Percentiles rank a stretch among this genome's conserved stretches.
Evolutionary conservation across 2,329 filamentous ascomycete genomes (phyloP).

Genomic region (Cladophialophora carrionii): DNA sequence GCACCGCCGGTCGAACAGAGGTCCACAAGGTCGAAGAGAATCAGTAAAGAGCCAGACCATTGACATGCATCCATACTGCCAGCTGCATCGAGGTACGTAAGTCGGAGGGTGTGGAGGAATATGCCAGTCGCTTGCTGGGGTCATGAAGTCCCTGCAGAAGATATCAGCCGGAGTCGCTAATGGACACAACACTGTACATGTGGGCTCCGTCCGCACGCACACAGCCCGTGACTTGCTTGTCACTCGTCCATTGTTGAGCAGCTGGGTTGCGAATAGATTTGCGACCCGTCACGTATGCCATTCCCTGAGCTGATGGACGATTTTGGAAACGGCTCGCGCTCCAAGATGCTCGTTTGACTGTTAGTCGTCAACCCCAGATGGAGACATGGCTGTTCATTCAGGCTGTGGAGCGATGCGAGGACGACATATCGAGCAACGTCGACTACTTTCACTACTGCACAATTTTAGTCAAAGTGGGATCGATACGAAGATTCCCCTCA

Average conservation of each 20-base stretch:
- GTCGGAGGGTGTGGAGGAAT: neutral
- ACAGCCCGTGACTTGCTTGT: neutral
- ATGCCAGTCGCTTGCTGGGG: neutral
- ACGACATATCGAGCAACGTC: neutral
- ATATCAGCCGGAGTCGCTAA: neutral
- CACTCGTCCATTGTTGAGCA: neutral
- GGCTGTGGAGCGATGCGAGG: neutral
- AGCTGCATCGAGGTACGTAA: conserved; percentile 9
- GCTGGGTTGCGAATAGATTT: neutral
- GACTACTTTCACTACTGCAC: conserved; percentile 8
- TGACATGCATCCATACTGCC: neutral
- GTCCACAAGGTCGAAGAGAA: neutral
- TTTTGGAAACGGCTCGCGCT: neutral
- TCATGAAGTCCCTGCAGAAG: conserved; percentile 3
- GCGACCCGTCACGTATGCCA: neutral
- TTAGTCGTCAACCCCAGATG: neutral
- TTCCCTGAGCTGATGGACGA: neutral
- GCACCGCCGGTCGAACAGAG: neutral
- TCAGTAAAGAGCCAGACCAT: neutral
- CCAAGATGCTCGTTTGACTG: neutral
- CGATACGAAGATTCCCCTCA: conserved; percentile 14
- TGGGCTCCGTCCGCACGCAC: neutral
- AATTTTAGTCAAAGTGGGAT: conserved; percentile 16
- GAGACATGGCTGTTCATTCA: neutral
- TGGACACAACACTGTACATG: neutral